phyloP scores from a whole-genome alignment of 441 rosid species.

The Mallotus repandus region DNA sequence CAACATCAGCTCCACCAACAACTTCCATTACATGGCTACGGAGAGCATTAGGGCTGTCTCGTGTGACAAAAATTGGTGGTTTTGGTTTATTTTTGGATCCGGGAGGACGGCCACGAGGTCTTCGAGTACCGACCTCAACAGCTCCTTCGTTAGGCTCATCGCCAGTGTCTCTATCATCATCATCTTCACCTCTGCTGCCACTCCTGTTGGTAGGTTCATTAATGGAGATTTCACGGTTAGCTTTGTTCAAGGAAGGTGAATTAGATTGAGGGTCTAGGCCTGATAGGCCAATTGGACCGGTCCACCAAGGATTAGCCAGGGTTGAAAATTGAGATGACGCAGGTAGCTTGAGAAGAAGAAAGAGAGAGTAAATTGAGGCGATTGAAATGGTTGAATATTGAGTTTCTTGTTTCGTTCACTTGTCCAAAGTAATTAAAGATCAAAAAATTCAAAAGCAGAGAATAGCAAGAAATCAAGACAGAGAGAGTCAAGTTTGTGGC shows the following conservation, averaged over 20 bases:
- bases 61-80: conserved; percentile 74
- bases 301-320: conserved; percentile 95
- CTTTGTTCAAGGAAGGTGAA: conserved; percentile 40
- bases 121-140: conserved; percentile 60
- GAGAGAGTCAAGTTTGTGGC: too few relatives aligned
- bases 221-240: conserved; percentile 35
- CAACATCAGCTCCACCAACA: conserved; percentile 66
- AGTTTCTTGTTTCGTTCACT: not conserved
- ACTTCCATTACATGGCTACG: conserved; percentile 90
- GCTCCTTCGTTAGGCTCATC: conserved; percentile 79
- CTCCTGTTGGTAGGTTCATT: conserved; percentile 24
- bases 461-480: too few relatives aligned
- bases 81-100: conserved; percentile 90
- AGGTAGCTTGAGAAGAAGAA: not conserved
- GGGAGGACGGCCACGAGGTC: conserved; percentile 85
- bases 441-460: conserved; percentile 33
- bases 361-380: conserved; percentile 3
- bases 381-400: not conserved
- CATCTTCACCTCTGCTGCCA: conserved; percentile 34
- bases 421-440: too few relatives aligned
- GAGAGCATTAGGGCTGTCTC: conserved; percentile 86
- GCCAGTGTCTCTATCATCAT: conserved; percentile 47
- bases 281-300: conserved; percentile 59
- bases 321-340: conserved; percentile 18
- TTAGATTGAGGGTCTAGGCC: conserved; percentile 53